Evolutionary conservation across 2,329 filamentous ascomycete genomes (phyloP).

Genomic region (Hypoxylon sp.): DNA sequence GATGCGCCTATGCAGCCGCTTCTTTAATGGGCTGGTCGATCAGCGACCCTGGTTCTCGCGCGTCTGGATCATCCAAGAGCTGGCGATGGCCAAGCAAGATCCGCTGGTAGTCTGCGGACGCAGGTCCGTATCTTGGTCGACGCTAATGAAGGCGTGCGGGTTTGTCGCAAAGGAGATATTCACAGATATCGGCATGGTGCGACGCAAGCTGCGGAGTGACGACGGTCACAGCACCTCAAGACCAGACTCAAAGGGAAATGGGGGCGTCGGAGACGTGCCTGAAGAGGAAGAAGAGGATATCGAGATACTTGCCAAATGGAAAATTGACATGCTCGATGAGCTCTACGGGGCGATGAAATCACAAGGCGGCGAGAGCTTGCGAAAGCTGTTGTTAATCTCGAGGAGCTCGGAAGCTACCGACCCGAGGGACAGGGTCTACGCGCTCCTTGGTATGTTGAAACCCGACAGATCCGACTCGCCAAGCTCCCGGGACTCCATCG

Average conservation of each 20-base stretch:
- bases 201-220: neutral
- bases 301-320: neutral
- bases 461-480: neutral
- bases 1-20: conserved; percentile 5
- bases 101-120: conserved; percentile 21
- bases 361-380: conserved; percentile 18
- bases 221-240: neutral
- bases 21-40: conserved; percentile 7
- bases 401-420: conserved; percentile 21
- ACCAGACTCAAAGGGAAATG: neutral
- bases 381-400: conserved; percentile 17
- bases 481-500: neutral
- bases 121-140: conserved; percentile 19
- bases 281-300: conserved; percentile 5
- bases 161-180: conserved; percentile 9
- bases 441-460: conserved; percentile 21
- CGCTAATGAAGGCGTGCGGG: conserved; percentile 6
- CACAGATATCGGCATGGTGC: conserved; percentile 8
- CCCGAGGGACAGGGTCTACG: conserved; percentile 27
- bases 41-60: conserved; percentile 25
- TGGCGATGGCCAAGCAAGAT: conserved; percentile 25
- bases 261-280: too few species aligned
- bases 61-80: conserved; percentile 31
- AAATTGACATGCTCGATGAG: conserved; percentile 14
- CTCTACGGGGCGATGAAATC: conserved; percentile 13